Evolutionary conservation across 78 protist genomes (phyloP).

Genomic region (Dictyostelium capitatum): DNA sequence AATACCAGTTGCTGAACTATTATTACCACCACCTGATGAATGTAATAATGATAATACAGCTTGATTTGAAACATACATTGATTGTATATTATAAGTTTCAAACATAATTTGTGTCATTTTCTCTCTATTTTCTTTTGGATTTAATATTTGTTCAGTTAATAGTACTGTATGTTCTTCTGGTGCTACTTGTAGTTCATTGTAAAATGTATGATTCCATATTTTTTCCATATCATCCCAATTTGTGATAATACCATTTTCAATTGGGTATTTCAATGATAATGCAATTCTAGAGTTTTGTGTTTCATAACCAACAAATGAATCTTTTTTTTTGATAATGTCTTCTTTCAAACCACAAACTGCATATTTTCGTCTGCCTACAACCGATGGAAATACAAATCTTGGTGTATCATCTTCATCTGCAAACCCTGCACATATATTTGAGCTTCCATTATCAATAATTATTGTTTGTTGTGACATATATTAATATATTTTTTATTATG

Average conservation of each 20-base stretch:
- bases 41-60: conserved; percentile 94
- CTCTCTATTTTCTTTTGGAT: conserved; percentile 97
- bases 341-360: conserved; percentile 21
- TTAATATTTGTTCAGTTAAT: conserved; percentile 96
- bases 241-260: conserved; percentile 77
- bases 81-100: conserved; percentile 96
- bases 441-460: conserved; percentile 91
- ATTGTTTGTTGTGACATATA: background rate
- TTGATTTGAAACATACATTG: conserved; percentile 80
- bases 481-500: no score
- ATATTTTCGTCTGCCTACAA: conserved; percentile 88
- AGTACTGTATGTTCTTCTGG: conserved; percentile 97
- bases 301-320: conserved; percentile 92
- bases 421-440: conserved; percentile 91
- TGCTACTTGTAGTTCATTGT: conserved; percentile 92
- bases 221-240: conserved; percentile 94
- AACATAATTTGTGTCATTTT: conserved; percentile 94
- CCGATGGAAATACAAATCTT: conserved; percentile 22
- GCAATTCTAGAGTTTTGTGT: conserved; percentile 89
- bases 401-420: conserved; percentile 55
- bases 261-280: conserved; percentile 81
- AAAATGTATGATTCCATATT: conserved; percentile 96
- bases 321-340: conserved; percentile 36
- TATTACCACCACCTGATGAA: conserved; percentile 84
- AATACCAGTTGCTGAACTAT: conserved; percentile 94